phyloP scores from a whole-genome alignment of 2,329 filamentous ascomycete species.

The Sporothrix globosa region DNA sequence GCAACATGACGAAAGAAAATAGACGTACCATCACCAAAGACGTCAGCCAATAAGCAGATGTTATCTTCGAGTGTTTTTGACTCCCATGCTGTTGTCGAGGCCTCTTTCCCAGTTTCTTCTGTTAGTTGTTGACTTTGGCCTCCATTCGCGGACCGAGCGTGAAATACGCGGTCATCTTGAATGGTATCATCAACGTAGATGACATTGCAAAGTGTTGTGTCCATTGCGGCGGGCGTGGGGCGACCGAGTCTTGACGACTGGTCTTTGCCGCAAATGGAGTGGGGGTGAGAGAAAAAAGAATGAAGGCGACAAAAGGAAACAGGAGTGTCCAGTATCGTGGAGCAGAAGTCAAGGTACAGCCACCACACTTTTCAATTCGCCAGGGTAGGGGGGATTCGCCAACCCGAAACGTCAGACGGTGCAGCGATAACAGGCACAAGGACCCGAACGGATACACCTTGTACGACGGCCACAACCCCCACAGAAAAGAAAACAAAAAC shows the following conservation, averaged over 20 bases:
- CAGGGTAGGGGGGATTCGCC: constrained; percentile 33
- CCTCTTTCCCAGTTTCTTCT: constrained; percentile 10
- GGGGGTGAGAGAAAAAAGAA: neutral
- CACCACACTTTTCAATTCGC: constrained; percentile 24
- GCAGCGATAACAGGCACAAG: constrained; percentile 33
- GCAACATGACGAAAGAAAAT: neutral
- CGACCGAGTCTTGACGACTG: constrained; percentile 62
- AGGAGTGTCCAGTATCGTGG: neutral
- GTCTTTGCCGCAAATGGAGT: constrained; percentile 45
- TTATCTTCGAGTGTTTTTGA: constrained; percentile 50
- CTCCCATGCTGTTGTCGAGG: constrained; percentile 40
- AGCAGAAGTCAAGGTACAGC: neutral
- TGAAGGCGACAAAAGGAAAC: neutral
- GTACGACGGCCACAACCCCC: constrained; percentile 33
- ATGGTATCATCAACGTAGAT: constrained; percentile 63
- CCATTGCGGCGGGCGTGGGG: constrained; percentile 60
- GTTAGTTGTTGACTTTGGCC: constrained; percentile 22
- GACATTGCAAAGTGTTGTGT: constrained; percentile 60
- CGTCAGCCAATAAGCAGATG: constrained; percentile 55
- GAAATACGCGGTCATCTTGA: constrained; percentile 52
- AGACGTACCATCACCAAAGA: constrained; percentile 58
- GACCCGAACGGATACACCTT: constrained; percentile 31
- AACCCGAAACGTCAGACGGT: constrained; percentile 37
- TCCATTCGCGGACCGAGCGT: constrained; percentile 39
- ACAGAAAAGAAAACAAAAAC: constrained; percentile 22